A percentile compares a stretch with the other conserved stretches of the same genome.
Conservation (phyloP, 768 basidiomycete species). For the Kwoniella sp. region DNA sequence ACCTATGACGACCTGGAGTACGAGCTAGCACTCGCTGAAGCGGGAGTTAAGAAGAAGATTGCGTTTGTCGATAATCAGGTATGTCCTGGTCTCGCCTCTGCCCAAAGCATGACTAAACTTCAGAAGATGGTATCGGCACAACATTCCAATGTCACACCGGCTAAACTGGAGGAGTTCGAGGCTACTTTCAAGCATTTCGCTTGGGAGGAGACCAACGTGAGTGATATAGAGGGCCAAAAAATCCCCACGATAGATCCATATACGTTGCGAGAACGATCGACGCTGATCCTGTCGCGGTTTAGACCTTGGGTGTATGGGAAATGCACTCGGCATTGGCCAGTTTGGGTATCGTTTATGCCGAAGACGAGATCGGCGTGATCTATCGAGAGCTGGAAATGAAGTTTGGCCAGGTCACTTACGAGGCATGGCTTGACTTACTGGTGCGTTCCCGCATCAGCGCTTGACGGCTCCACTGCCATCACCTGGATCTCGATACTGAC, state of each 20-base stretch:
- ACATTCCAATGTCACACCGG: constrained; percentile 90
- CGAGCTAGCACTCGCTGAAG: constrained; percentile 75
- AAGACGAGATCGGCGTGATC: constrained; percentile 80
- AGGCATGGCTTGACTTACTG: constrained; percentile 89
- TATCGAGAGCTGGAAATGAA: constrained; percentile 72
- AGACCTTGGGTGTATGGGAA: constrained; percentile 72
- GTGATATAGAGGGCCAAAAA: no score
- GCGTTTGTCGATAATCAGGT: constrained; percentile 96
- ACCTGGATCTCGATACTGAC: no score
- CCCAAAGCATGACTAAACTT: neutral
- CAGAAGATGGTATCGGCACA: constrained; percentile 83
- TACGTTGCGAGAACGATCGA: neutral
- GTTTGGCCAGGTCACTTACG: constrained; percentile 84
- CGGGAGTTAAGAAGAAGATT: constrained; percentile 78
- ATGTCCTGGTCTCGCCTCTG: constrained; percentile 14
- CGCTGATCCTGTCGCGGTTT: neutral
- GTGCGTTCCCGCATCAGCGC: constrained; percentile 53
- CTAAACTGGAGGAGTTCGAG: constrained; percentile 55
- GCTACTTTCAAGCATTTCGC: constrained; percentile 97
- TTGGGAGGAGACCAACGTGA: constrained; percentile 73
- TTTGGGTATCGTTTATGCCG: constrained; percentile 87
- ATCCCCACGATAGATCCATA: no score
- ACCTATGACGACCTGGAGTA: constrained; percentile 84
- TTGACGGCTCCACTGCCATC: neutral
- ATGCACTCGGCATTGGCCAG: constrained; percentile 89